phyloP scores from a whole-genome alignment of 305 asterid genomes.

The Fraxinus velutina region DNA sequence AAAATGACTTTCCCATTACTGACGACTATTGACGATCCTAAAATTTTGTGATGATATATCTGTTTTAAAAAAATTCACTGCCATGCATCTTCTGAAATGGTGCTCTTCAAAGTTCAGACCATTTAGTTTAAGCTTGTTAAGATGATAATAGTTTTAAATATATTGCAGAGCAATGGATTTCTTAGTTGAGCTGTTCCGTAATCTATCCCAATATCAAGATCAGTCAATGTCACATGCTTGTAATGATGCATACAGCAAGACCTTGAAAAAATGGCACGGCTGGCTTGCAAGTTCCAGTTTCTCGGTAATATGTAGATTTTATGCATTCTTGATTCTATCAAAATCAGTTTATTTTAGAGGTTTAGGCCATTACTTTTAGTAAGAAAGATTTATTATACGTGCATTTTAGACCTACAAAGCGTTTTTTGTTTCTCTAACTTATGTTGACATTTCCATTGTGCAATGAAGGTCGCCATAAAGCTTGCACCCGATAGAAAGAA shows the following conservation, averaged over 20 bases:
- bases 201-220: constrained; percentile 59
- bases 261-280: constrained; percentile 86
- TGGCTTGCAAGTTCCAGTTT: constrained; percentile 86
- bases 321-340: not conserved
- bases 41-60: not conserved
- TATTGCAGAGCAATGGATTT: constrained; percentile 78
- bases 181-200: constrained; percentile 65
- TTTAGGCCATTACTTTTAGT: not conserved
- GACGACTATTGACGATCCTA: not conserved
- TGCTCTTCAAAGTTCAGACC: not conserved
- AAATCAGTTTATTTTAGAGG: not conserved
- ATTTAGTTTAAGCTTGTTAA: not conserved
- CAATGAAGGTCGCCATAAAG: constrained; percentile 60
- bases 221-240: constrained; percentile 75
- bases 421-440: not conserved
- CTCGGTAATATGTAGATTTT: constrained; percentile 33
- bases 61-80: not conserved
- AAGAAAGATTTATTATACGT: not conserved
- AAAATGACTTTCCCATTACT: not conserved
- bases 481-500: constrained; percentile 82
- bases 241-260: constrained; percentile 66
- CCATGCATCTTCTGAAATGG: not conserved
- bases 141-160: not conserved
- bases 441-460: not conserved
- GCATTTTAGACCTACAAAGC: not conserved